phyloP scores from a whole-genome alignment of 495 filamentous ascomycete species.

The Talaromyces ruber region DNA sequence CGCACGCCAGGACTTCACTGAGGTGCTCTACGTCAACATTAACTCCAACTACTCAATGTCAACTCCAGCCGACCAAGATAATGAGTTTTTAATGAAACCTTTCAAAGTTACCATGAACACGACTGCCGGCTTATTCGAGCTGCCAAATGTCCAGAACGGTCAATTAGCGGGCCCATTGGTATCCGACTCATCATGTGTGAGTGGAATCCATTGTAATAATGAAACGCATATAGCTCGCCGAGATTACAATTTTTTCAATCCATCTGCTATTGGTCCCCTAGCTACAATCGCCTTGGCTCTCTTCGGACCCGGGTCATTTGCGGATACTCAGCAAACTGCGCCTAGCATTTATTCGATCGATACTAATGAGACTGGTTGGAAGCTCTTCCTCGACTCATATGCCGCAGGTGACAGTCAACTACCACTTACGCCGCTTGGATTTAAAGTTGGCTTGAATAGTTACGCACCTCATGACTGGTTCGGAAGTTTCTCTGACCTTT shows the following conservation, averaged over 20 bases:
- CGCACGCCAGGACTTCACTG: slow-evolving; percentile 13
- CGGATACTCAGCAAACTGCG: slow-evolving; percentile 5
- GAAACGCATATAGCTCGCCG: not conserved
- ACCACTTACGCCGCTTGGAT: not conserved
- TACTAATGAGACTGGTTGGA: not conserved
- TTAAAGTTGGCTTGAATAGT: no score
- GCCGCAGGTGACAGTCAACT: not conserved
- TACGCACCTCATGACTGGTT: not conserved
- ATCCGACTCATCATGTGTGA: not conserved
- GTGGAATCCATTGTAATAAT: not conserved
- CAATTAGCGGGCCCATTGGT: slow-evolving; percentile 14
- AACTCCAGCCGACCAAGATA: no score
- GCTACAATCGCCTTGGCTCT: slow-evolving; percentile 18
- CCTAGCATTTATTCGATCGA: not conserved
- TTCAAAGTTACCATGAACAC: slow-evolving; percentile 15
- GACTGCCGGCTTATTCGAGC: slow-evolving; percentile 25
- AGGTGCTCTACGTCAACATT: slow-evolving; percentile 12
- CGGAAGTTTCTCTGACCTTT: not conserved
- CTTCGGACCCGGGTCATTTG: slow-evolving; percentile 21
- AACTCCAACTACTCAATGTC: slow-evolving; percentile 1
- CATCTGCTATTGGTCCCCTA: slow-evolving; percentile 13
- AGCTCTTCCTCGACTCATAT: not conserved
- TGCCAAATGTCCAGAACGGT: slow-evolving; percentile 22
- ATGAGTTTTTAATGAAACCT: no score
- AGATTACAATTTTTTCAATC: not conserved